A percentile compares a stretch with the other conserved stretches of the same genome.
Conservation (phyloP, 176 grass and related monocot genomes). For the Oryza longistaminata region DNA sequence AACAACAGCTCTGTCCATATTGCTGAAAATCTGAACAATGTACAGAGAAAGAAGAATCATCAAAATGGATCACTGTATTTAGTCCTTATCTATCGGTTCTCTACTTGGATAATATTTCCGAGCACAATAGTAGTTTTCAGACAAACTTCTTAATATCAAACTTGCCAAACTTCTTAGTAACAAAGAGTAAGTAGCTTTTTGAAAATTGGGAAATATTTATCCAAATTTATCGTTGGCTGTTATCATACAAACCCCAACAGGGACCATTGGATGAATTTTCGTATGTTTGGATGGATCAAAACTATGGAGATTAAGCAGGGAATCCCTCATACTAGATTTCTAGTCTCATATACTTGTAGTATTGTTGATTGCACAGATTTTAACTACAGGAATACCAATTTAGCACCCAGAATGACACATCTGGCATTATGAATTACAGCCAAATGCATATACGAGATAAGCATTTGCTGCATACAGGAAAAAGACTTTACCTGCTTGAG, state of each 20-base stretch:
- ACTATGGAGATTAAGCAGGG: slow-evolving; percentile 20
- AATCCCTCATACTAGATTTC: background rate
- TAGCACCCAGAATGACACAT: background rate
- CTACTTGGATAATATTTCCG: background rate
- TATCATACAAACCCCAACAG: slow-evolving; percentile 8
- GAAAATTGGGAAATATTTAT: background rate
- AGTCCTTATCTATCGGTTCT: background rate
- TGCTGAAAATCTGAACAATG: slow-evolving; percentile 72
- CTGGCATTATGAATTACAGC: slow-evolving; percentile 28
- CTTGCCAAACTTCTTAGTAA: background rate
- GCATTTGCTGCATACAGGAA: slow-evolving; percentile 6
- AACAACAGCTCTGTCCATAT: slow-evolving; percentile 50
- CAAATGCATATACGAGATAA: background rate
- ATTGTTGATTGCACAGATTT: slow-evolving; percentile 9
- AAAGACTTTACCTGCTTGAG: slow-evolving; percentile 64
- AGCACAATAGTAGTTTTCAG: background rate
- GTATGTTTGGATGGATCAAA: background rate
- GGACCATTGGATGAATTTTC: background rate
- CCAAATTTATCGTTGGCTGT: background rate
- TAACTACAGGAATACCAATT: background rate
- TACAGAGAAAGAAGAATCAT: slow-evolving; percentile 37
- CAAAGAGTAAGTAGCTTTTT: slow-evolving; percentile 30
- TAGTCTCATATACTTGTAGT: too few relatives aligned
- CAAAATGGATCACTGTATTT: slow-evolving; percentile 22
- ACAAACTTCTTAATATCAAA: slow-evolving; percentile 16